Base-by-base conservation (phyloP, 495 filamentous ascomycete genomes). In the Xylaria curta region DNA sequence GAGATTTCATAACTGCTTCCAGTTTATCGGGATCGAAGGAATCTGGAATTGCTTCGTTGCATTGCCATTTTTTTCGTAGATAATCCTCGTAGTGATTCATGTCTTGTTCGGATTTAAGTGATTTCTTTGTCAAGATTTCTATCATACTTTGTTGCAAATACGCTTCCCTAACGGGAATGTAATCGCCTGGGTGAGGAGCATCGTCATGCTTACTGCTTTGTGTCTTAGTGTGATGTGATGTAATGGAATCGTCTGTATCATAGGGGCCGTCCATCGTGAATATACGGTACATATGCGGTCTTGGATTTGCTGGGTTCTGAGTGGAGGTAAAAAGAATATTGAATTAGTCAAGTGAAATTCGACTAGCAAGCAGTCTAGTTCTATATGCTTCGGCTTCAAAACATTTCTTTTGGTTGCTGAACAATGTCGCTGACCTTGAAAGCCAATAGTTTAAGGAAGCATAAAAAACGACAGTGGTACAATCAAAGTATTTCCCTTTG, bases 21-120 rank as follows among this genome's bases (percentile, higher is more conserved):
- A 79, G 38, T 17, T 40, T 71, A 0, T 53, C 53, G 0, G 74
- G 71, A 33, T 77, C 74, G 36, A 79, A 79, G 3, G 24, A 8
- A 3, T 40, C 47, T 0, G 74, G 75, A 0, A 75, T 72, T 13
- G 72, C 61, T 13, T 79, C 75, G 1, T n/a, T 44, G 24, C 70
- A 68, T 6, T 24, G 54, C 72, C 74, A 77, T 49, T 72, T 75
- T 1, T 31, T 19, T 17, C 75, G 70, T n/a, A 77, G 62, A n/a
- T 70, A 73, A 12, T 70, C 58, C 12, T 76, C 74, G 26, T 70
- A 42, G 3, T 62, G 28, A n/a, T 10, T 24, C 1, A 51, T 40
- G 10, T 73, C 58, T 4, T 36, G 36, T 12, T 74, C 71, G 3
- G 9, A 63, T 28, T 2, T 68, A 3, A 72, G 59, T 3, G 53